Conservation (phyloP, 2,329 filamentous ascomycete species). For the Pyricularia sp. region DNA sequence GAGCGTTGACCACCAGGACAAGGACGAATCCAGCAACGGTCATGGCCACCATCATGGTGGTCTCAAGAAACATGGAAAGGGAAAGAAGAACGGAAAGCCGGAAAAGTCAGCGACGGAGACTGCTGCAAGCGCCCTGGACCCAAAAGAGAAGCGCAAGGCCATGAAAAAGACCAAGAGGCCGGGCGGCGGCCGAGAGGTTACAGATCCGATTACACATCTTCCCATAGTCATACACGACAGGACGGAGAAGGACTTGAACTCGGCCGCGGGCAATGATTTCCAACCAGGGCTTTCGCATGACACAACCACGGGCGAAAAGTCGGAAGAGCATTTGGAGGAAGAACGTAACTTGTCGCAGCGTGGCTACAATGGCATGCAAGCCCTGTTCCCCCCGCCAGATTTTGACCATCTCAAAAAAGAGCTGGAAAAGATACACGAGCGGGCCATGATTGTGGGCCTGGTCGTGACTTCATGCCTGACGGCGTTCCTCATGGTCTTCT, state of each 20-base stretch:
- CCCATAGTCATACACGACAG: constrained; percentile 61
- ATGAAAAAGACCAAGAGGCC: constrained; percentile 35
- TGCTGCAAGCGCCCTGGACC: constrained; percentile 27
- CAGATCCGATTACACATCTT: constrained; percentile 64
- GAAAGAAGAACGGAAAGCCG: constrained; percentile 13
- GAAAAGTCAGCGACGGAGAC: constrained; percentile 24
- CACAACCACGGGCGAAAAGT: constrained; percentile 28
- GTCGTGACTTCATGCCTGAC: constrained; percentile 21
- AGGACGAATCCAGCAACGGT: not conserved
- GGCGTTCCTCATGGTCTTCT: constrained; percentile 11
- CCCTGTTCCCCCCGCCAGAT: constrained; percentile 37
- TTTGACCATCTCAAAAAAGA: constrained; percentile 29
- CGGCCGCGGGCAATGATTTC: constrained; percentile 23
- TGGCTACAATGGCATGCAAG: constrained; percentile 30
- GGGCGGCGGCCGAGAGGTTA: constrained; percentile 51
- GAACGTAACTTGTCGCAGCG: constrained; percentile 26
- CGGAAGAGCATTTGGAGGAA: constrained; percentile 23
- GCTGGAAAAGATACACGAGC: constrained; percentile 20
- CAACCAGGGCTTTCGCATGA: constrained; percentile 24
- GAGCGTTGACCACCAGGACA: constrained; percentile 8
- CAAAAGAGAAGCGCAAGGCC: constrained; percentile 36
- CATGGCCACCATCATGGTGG: not conserved
- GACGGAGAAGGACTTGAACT: constrained; percentile 49
- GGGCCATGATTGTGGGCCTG: constrained; percentile 26
- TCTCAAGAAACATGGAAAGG: not conserved